These are phyloP conservation scores for Omphalotus guepiniiformis DNA, from an alignment of 768 basidiomycete species.

Conservation along the genomic window DNA sequence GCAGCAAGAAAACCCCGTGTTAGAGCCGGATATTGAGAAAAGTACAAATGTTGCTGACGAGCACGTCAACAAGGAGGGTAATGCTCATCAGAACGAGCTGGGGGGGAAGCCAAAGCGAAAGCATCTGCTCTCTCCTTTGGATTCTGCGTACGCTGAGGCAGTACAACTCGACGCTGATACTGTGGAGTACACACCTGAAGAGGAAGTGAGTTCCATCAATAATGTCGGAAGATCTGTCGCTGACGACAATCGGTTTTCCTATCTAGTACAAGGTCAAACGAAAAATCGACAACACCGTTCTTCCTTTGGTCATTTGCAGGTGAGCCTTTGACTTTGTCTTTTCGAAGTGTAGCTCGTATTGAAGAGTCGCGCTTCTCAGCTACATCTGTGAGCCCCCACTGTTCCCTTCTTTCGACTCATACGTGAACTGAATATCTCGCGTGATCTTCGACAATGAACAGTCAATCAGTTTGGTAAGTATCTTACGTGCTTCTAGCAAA, in stretches of 20 bases:
- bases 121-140: slow-evolving; percentile 45
- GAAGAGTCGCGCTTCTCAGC: slow-evolving; percentile 22
- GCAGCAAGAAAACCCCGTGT: too few relatives aligned
- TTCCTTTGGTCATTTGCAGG: slow-evolving; percentile 49
- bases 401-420: slow-evolving; percentile 10
- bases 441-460: slow-evolving; percentile 7
- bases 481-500: not conserved
- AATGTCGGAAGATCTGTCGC: not conserved
- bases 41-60: not conserved
- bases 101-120: slow-evolving; percentile 16
- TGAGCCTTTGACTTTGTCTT: slow-evolving; percentile 17
- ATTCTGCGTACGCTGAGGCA: slow-evolving; percentile 41
- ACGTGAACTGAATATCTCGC: slow-evolving; percentile 12
- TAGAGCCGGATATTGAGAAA: not conserved
- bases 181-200: slow-evolving; percentile 45
- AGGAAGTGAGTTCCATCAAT: slow-evolving; percentile 33
- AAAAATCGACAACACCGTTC: slow-evolving; percentile 49
- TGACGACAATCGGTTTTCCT: slow-evolving; percentile 4
- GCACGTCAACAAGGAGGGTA: slow-evolving; percentile 1
- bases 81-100: slow-evolving; percentile 1
- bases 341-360: not conserved
- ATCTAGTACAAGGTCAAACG: slow-evolving; percentile 28
- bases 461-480: slow-evolving; percentile 45
- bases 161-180: slow-evolving; percentile 45
- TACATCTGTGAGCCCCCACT: slow-evolving; percentile 42